Evolutionary conservation across 2,329 filamentous ascomycete genomes (phyloP), one percentile per base, ranked within the genome.

Genomic region (Penicillium vulpinum): DNA sequence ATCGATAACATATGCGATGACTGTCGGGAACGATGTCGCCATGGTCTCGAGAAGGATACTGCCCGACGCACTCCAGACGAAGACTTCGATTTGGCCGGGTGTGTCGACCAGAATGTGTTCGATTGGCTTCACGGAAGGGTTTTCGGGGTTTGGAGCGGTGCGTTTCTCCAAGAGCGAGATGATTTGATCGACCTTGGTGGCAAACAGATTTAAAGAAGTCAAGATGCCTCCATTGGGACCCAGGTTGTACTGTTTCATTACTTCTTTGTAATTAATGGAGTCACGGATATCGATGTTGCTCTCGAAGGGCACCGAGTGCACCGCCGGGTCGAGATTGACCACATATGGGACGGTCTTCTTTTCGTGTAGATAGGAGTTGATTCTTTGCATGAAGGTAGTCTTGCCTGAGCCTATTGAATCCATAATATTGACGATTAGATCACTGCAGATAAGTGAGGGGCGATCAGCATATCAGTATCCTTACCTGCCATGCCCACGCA

Each of bases 371-470:
- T 99, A 85, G 0, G 93, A 89, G 75, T 97, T 97, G 70, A 99
- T 94, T 69, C 94, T 87, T 74, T 97, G 93, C 93, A 99, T 97
- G 73, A 99, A 99, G 0, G 95, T 99, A n/a, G 94, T 99, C 81
- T 99, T 99, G 70, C 94, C 94, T 16, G 92, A 96, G 67, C 94
- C 88, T 90, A 64, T 38, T 55, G 9, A 46, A 28, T 29, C 36
- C 29, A 45, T 31, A 46, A 49, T 49, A 31, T 62, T 28, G 55
- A 49, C 50, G 40, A 35, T 46, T 18, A 47, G 47, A 45, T 24
- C 11, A 29, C 10, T 46, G 54, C 18, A 29, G 49, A 47, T 51
- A 50, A 22, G 13, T 35, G 44, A 54, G 39, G 55, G 48, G 44
- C 31, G 44, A 47, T 13, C 11, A 15, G n/a, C 45, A 33, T 24